These are phyloP conservation scores for Diaporthe aspalathi DNA, from an alignment of 2,329 filamentous ascomycete genomes.

Conservation along the genomic window DNA sequence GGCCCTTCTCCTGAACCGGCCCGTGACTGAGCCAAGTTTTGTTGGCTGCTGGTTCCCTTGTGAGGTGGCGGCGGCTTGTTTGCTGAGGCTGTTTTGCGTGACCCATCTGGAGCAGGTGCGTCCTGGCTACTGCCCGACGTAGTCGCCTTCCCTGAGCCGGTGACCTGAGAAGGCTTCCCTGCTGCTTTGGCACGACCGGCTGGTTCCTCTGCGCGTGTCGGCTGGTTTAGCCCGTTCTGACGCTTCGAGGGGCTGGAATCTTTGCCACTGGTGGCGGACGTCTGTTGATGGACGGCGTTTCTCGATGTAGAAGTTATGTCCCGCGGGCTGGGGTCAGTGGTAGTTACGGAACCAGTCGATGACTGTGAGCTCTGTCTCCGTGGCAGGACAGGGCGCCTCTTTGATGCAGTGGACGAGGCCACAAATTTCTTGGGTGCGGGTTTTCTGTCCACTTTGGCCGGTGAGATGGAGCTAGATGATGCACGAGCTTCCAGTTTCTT, in stretches of 20 bases:
- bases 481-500: constrained; percentile 38
- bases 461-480: constrained; percentile 42
- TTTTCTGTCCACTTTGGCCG: constrained; percentile 47
- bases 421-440: constrained; percentile 54
- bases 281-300: neutral
- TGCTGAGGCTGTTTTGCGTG: neutral
- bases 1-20: neutral
- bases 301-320: constrained; percentile 45
- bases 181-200: constrained; percentile 58
- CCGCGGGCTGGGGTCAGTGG: constrained; percentile 45
- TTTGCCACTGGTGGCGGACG: constrained; percentile 19
- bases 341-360: constrained; percentile 48
- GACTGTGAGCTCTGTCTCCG: constrained; percentile 62
- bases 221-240: constrained; percentile 32
- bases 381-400: constrained; percentile 58
- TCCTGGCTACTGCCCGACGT: constrained; percentile 23
- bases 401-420: constrained; percentile 56
- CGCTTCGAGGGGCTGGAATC: constrained; percentile 18
- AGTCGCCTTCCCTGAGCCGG: constrained; percentile 6
- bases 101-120: neutral
- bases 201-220: constrained; percentile 33
- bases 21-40: neutral
- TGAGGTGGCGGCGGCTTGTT: constrained; percentile 1
- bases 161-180: constrained; percentile 57
- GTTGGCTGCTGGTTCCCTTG: neutral